Evolutionary conservation across 78 protist genomes (phyloP), one percentile per base, ranked within the genome.

Genomic region (Speleostelium caveatum): DNA sequence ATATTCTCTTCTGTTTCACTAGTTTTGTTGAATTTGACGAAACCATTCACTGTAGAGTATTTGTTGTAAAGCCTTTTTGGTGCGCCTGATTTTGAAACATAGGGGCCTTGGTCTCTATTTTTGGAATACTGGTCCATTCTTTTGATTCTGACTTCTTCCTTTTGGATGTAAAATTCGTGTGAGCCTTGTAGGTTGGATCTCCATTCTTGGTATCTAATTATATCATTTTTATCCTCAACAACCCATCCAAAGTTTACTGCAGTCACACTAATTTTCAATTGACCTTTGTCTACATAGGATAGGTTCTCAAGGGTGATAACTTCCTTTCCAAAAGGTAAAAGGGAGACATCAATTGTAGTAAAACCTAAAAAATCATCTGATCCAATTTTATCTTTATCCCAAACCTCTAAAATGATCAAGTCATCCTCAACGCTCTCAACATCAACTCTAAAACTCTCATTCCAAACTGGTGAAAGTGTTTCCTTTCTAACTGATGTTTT

Each of bases 311-410:
- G 55, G 16, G 79, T 73, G 1, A 45, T 55, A 51, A 73, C 79
- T n/a, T 73, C 79, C 8, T 55, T 35, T 3, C 79, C 79, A 19
- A 55, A 55, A 58, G 90, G 90, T 21, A 83, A 28, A 10, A 55
- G 16, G 2, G 73, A n/a, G 6, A 78, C 71, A 45, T 83, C 90
- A 7, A 83, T 58, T 8, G 90, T 66, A 30, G 69, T 72, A 45
- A 22, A 83, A 28, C 90, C 90, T 28, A 83, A 63, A 1, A 36
- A 42, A 58, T 83, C 90, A 59, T 83, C 78, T 22, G 61, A 41
- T 22, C 69, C 67, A 8, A 83, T 41, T 24, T 71, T 72, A 58
- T 83, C 90, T 10, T 69, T 72, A 69, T 83, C 90, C 39, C 41
- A 83, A 0, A 83, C 90, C 59, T 83, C 90, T 10, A 73, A 28